Evolutionary conservation across 2,329 filamentous ascomycete species (phyloP).

Genomic region (Blastomyces gilchristii): DNA sequence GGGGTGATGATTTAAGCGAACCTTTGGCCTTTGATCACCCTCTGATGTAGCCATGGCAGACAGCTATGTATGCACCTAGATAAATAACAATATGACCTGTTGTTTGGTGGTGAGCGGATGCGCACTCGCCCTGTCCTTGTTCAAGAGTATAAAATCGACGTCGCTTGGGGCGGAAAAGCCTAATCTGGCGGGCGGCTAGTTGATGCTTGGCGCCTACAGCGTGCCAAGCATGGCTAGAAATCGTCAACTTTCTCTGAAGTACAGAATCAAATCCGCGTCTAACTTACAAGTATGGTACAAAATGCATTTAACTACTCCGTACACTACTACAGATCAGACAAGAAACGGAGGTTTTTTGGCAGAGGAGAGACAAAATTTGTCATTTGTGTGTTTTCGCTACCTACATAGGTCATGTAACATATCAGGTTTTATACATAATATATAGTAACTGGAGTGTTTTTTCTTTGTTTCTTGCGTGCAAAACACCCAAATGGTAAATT

Average conservation of each 20-base stretch:
- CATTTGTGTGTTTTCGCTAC: neutral
- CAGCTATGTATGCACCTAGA: neutral
- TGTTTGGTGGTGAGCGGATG: no score
- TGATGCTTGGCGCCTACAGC: neutral
- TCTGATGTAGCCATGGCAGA: constrained; percentile 19
- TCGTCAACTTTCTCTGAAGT: neutral
- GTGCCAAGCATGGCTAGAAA: neutral
- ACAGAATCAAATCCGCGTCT: neutral
- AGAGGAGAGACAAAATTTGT: constrained; percentile 4
- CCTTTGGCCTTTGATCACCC: constrained; percentile 32
- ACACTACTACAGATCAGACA: neutral
- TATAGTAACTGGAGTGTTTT: neutral
- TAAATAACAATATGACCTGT: neutral
- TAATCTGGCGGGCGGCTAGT: neutral
- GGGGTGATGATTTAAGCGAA: constrained; percentile 13
- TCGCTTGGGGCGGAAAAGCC: neutral
- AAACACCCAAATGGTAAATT: neutral
- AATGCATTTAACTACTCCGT: no score
- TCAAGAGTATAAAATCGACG: neutral
- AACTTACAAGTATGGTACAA: neutral
- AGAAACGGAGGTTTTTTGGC: neutral
- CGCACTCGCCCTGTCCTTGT: neutral
- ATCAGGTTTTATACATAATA: neutral
- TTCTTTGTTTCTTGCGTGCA: neutral
- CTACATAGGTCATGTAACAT: neutral